These are phyloP conservation scores for Vitis rupestris DNA, from an alignment of 164 flowering plant genomes.

Conservation along the genomic window DNA sequence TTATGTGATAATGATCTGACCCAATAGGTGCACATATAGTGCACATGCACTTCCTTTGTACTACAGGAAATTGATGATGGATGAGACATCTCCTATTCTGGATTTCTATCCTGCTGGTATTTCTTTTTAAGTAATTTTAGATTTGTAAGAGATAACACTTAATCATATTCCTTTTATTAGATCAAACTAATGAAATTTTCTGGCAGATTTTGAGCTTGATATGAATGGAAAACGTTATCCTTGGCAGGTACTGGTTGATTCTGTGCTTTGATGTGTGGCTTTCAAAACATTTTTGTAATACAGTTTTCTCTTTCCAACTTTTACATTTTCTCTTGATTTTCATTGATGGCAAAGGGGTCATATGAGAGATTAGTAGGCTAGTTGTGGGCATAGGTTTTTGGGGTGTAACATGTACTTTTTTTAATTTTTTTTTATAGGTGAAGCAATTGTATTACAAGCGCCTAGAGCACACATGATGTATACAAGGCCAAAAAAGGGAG, in stretches of 20 bases:
- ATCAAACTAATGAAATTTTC: not conserved
- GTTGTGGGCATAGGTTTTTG: no score
- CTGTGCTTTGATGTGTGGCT: not conserved
- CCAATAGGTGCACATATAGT: conserved; percentile 27
- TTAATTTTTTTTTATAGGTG: no score
- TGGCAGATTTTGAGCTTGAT: conserved; percentile 60
- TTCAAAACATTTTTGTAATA: not conserved
- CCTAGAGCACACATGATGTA: no score
- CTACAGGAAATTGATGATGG: conserved; percentile 58
- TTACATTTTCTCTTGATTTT: not conserved
- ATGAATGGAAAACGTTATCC: conserved; percentile 47
- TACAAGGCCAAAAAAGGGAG: no score
- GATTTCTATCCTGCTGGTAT: conserved; percentile 64
- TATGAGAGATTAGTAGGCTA: no score
- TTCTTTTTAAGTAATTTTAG: not conserved
- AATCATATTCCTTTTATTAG: not conserved
- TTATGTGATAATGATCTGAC: not conserved
- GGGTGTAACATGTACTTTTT: no score
- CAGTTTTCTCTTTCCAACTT: not conserved
- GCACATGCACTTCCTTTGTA: conserved; percentile 57
- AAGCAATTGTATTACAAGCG: no score
- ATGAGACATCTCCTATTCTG: conserved; percentile 44
- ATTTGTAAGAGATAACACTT: not conserved
- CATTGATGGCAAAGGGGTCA: no score
- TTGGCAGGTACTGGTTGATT: conserved; percentile 51